Base-by-base conservation (phyloP, 1,284 basidiomycete genomes). In the Violaceomyces palustris region DNA sequence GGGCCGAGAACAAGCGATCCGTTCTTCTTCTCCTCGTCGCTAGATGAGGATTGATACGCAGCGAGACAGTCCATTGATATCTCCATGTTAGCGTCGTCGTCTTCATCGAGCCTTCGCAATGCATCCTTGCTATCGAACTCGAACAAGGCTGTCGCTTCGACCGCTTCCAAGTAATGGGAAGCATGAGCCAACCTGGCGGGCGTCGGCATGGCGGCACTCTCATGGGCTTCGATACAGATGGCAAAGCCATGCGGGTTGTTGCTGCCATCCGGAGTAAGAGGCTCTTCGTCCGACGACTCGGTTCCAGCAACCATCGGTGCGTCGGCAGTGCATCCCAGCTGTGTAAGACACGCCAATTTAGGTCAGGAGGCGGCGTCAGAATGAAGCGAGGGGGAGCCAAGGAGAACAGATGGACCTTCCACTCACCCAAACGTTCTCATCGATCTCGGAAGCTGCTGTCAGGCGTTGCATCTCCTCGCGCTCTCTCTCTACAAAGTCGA, bases 401-500 rank as follows among this genome's bases (percentile, higher is more conserved):
- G 7, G 25, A 38, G 6, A 12, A 57, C 75, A n/a, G n/a, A n/a
- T n/a, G n/a, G n/a, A n/a, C n/a, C n/a, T n/a, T n/a, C 45, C 34
- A 80, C 78, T n/a, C n/a, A n/a, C n/a, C 77, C 78, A 81, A 50
- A 82, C 77, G 15, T 79, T 78, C 27, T 78, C 75, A 14, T 77
- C 77, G 38, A 93, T 89, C 76, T 90, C 86, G 23, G 82, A 83
- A 2, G 88, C 88, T 38, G 82, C 80, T 0, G 91, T 94, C 47
- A 93, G 77, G 63, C 86, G 83, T 21, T 85, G 79, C 86, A 92
- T 92, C 76, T 93, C 90, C 50, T 88, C 85, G 71, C 83, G 82
- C 76, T 94, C 90, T 34, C 76, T 67, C 24, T 78, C 76, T 37
- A 78, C 76, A 39, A 80, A 76, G 53, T 79, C 75, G 32, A 79